Evolutionary conservation across 2,329 filamentous ascomycete genomes (phyloP).

Genomic region (Beauveria sp.): DNA sequence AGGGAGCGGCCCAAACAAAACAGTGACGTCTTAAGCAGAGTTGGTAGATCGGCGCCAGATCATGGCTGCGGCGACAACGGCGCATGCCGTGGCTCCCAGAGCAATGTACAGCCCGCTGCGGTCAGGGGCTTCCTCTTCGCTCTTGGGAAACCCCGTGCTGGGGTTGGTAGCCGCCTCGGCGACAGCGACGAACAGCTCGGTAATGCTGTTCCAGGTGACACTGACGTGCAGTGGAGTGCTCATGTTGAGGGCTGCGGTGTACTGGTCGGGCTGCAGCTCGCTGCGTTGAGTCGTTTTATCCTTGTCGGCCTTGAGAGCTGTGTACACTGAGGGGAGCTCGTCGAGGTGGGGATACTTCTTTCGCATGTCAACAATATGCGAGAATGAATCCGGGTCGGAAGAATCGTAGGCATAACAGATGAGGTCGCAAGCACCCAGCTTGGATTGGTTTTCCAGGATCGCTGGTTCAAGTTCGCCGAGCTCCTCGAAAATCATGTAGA

Average conservation of each 20-base stretch:
- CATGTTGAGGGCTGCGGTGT: conserved; percentile 80
- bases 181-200: conserved; percentile 84
- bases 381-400: conserved; percentile 90
- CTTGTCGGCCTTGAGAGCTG: conserved; percentile 87
- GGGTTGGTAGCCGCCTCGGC: conserved; percentile 90
- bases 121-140: conserved; percentile 77
- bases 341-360: conserved; percentile 75
- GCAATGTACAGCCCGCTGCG: conserved; percentile 81
- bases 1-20: background rate
- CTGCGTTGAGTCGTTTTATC: conserved; percentile 96
- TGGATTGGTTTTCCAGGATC: conserved; percentile 83
- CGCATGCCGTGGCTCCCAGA: conserved; percentile 63
- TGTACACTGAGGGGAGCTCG: conserved; percentile 84
- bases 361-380: conserved; percentile 77
- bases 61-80: conserved; percentile 55
- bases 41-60: conserved; percentile 55
- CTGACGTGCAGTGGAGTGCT: conserved; percentile 88
- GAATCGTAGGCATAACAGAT: conserved; percentile 96
- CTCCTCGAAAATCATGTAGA: conserved; percentile 92
- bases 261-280: conserved; percentile 85
- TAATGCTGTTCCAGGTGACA: conserved; percentile 88
- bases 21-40: conserved; percentile 23
- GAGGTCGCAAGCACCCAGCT: conserved; percentile 86
- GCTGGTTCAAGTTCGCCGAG: conserved; percentile 92
- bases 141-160: conserved; percentile 80